These are phyloP conservation scores for Colletotrichum sp. DNA, from an alignment of 2,329 filamentous ascomycete species.

Conservation along the genomic window DNA sequence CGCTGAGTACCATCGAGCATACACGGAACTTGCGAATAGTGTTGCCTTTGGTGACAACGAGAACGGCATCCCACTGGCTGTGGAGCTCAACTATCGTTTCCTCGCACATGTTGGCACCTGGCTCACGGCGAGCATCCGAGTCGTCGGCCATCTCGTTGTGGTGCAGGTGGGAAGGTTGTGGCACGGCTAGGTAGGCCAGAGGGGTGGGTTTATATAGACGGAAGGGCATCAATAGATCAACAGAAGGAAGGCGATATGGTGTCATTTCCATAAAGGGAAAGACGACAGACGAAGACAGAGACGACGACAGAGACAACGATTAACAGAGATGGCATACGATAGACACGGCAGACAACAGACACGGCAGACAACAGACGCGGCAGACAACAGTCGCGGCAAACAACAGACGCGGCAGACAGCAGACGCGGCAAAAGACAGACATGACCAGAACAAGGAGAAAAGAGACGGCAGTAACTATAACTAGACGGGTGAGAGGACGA, in stretches of 20 bases:
- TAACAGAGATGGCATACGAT: too few species aligned
- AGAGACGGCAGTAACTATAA: background rate
- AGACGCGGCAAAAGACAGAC: too few species aligned
- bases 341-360: too few species aligned
- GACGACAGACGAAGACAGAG: background rate
- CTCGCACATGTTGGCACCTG: background rate
- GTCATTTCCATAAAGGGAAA: background rate
- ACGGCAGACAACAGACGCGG: fast-evolving
- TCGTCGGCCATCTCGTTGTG: background rate
- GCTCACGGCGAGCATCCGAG: fast-evolving
- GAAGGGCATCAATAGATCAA: background rate
- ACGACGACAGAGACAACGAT: background rate
- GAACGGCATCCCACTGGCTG: background rate
- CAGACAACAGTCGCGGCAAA: too few species aligned
- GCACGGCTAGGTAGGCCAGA: background rate
- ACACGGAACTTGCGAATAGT: background rate
- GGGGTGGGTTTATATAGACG: background rate
- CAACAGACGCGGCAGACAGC: fast-evolving
- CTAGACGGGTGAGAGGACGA: background rate
- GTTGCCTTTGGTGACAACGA: background rate
- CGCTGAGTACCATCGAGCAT: background rate
- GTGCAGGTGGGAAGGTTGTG: background rate
- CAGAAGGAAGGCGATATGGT: background rate
- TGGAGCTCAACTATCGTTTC: background rate
- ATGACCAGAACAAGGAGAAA: too few species aligned